Evolutionary conservation across 345 rosid genomes (phyloP), one percentile per base, ranked within the genome.

Genomic region (Aquilaria malaccensis): DNA sequence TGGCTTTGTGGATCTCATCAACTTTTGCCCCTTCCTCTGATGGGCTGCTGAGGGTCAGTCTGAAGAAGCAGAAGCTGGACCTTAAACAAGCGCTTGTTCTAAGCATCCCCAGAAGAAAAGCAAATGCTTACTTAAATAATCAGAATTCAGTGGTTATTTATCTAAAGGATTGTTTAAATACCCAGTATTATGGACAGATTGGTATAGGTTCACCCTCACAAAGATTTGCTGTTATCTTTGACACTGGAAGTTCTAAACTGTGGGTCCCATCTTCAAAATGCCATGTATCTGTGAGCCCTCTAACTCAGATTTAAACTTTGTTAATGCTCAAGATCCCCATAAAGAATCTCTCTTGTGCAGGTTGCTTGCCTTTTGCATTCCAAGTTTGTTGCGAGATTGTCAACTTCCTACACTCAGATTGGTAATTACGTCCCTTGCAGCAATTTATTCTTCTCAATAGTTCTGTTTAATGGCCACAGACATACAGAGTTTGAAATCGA

Each of bases 261-360:
- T 85, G 90, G 87, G 78, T 85, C 12, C 90, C 87, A 43, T 85
- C 90, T 67, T 80, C 90, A 15, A 80, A 70, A 60, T 85, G 90
- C 70, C 29, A 79, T 51, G 62, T 82, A 13, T 82, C 87, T 30
- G 90, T 82, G 74, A 59, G 80, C 74, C 51, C 51, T 45, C 0
- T 22, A 22, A 32, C 3, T 47, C 67, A 13, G 46, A 54, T 59
- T 49, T 30, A 30, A 43, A 37, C 11, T 48, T n/a, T 53, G 31
- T 50, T 46, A 52, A 31, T 29, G 46, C 6, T 41, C 7, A 2
- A 37, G 43, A 37, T 37, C 22, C 22, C 22, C 43, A 37, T 56
- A 13, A 61, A 55, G 59, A 31, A 43, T 49, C 45, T 22, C 56
- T 41, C 48, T 22, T 11, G n/a, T 70, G 80, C 84, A 85, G 90